Base-by-base conservation (phyloP, 148 eudicot genomes). In the Rhododendron ovatum region DNA sequence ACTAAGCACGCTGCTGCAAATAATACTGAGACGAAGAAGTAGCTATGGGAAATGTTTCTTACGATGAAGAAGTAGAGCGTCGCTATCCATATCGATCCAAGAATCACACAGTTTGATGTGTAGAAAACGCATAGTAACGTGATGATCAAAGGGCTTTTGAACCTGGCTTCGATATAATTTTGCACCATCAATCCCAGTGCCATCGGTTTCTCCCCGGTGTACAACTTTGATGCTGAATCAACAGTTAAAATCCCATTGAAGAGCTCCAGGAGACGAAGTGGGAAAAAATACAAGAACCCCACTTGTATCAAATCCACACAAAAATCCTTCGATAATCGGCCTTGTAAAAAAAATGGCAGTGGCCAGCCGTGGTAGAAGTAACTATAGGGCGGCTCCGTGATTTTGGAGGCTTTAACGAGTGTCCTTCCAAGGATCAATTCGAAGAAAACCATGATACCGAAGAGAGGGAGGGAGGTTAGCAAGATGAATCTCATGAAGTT, bases 391-490 rank as follows among this genome's bases (percentile, higher is more conserved):
- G 82, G 82, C 57, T 79, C 82, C 4, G 43, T 92, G 14, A 85
- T 61, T 53, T 65, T 67, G 14, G 65, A 48, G 82, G 48, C 83
- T 37, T 89, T 74, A 15, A 28, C 30, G 12, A 87, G 15, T 7
- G 82, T 48, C 71, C 47, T 85, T 77, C 87, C 86, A 17, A 87
- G 82, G 75, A 84, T 63, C 17, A 59, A 13, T 63, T 89, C 86
- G 24, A 78, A 87, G 88, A 69, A 59, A 28, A 89, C 37, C 88
- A 85, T 89, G 14, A 74, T 45, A 78, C 83, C 39, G 33, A 87
- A 83, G 48, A 89, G 80, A 33, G 91, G 88, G 35, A 89, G 84
- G 65, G 89, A 83, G 20, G 80, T 67, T 17, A 83, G 15, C 1
- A 87, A 55, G 69, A 51, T 76, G 82, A 87, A 85, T 80, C 45